Evolutionary conservation across 768 basidiomycete genomes (phyloP), one percentile per base, ranked within the genome.

Genomic region (Boletus sp.): DNA sequence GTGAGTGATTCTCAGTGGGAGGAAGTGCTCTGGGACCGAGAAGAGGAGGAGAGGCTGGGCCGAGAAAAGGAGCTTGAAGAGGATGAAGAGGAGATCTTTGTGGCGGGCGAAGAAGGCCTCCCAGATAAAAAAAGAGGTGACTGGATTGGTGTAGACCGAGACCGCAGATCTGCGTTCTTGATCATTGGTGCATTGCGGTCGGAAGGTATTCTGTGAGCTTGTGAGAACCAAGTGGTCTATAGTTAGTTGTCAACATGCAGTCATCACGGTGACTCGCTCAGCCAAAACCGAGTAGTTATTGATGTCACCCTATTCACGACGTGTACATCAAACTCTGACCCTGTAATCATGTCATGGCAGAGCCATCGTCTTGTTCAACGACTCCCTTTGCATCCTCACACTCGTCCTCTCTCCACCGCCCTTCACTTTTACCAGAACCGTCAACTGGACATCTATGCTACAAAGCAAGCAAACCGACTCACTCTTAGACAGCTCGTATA

Each of bases 1-100:
- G 85, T 90, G 57, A 87, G 84, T 50, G 87, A 90, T 53, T 77
- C 81, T 1, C 86, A 90, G 60, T 92, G 89, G 90, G 86, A 89
- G 51, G 91, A 92, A 61, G 84, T 90, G 2, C 74, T 91, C 29
- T 90, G 85, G 83, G 84, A 87, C 60, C 77, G 84, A 15, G 89
- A 89, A 67, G 85, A 86, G 55, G 84, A 84, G 50, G 80, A 80
- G 52, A 70, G 61, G 55, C 57, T 63, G 47, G 68, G 69, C 17
- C 56, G 51, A 48, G 68, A 69, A 42, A 61, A 47, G 37, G 66
- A 69, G 4, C 28, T 52, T 5, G 58, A 24, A 5, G 67, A 63
- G 10, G 63, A 70, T 29, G 62, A 62, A 5, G 81, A 87, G 20
- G 82, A 85, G 54, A 77, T 90, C 9, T 90, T 84, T 64, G 82